phyloP scores from a whole-genome alignment of 176 grass and related monocot species.

The Carex littledalei region DNA sequence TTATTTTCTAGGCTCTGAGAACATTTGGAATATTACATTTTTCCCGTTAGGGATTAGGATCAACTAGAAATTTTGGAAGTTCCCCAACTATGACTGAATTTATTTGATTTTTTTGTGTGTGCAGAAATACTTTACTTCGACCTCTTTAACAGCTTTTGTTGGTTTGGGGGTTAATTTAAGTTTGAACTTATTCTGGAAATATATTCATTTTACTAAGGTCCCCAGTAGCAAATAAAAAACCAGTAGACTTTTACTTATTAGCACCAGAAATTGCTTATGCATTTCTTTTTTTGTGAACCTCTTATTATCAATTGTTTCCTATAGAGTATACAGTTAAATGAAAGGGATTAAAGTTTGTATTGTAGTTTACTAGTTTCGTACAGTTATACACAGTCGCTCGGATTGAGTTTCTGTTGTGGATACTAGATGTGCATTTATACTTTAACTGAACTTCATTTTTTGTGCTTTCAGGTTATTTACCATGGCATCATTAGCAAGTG shows the following conservation, averaged over 20 bases:
- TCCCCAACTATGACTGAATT: background rate
- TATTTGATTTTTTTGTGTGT: background rate
- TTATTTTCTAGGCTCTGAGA: background rate
- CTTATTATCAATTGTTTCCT: background rate
- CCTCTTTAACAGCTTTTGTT: background rate
- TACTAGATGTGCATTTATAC: background rate
- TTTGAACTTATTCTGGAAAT: background rate
- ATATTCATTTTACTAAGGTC: background rate
- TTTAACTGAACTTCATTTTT: background rate
- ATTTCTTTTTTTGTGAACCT: background rate
- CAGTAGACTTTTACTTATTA: background rate
- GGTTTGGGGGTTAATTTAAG: background rate
- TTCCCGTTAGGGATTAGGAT: background rate
- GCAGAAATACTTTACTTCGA: background rate
- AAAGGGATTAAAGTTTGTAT: background rate
- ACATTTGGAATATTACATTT: background rate
- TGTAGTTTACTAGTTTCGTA: background rate
- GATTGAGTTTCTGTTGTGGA: background rate
- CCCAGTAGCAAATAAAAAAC: background rate
- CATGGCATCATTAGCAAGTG: background rate
- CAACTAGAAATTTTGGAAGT: background rate
- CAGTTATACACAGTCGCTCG: background rate
- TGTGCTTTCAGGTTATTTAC: constrained; percentile 15
- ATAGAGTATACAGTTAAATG: background rate
- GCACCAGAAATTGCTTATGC: background rate